Evolutionary conservation across 768 basidiomycete genomes (phyloP).

Genomic region (Naganishia onofrii): DNA sequence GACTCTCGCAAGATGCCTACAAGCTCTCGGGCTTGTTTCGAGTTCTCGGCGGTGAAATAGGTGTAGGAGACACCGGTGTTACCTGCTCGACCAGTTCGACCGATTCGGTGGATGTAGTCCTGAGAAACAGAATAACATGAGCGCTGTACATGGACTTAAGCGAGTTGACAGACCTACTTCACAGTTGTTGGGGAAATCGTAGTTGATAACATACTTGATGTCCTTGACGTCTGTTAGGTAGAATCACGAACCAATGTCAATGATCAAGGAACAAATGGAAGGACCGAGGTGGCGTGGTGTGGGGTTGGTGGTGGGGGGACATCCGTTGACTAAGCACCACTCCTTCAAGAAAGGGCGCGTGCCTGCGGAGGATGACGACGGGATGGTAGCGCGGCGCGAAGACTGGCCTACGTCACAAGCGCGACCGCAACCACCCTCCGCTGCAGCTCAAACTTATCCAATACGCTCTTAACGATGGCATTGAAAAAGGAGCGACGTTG

Average conservation of each 20-base stretch:
- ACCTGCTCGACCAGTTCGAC: slow-evolving; percentile 75
- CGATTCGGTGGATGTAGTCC: slow-evolving; percentile 97
- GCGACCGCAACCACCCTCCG: not conserved
- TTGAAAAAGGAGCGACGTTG: slow-evolving; percentile 13
- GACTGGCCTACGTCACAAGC: not conserved
- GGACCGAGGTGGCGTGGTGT: too few relatives aligned
- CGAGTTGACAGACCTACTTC: slow-evolving; percentile 29
- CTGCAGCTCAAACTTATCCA: slow-evolving; percentile 3
- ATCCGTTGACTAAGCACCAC: too few relatives aligned
- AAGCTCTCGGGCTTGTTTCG: slow-evolving; percentile 89
- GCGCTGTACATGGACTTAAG: slow-evolving; percentile 67
- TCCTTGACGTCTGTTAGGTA: slow-evolving; percentile 86
- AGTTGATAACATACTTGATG: slow-evolving; percentile 82
- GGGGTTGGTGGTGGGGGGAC: too few relatives aligned
- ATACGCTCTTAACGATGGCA: not conserved
- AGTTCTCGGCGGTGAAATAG: slow-evolving; percentile 94
- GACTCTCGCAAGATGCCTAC: slow-evolving; percentile 72
- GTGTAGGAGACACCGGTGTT: slow-evolving; percentile 89
- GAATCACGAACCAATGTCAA: slow-evolving; percentile 3
- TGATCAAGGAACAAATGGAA: not conserved
- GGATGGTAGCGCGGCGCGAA: too few relatives aligned
- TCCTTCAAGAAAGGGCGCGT: too few relatives aligned
- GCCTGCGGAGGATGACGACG: too few relatives aligned
- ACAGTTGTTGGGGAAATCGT: slow-evolving; percentile 26
- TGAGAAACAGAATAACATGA: slow-evolving; percentile 82